Conservation (phyloP, 176 grass and related monocot species). For the Oryza brachyantha region DNA sequence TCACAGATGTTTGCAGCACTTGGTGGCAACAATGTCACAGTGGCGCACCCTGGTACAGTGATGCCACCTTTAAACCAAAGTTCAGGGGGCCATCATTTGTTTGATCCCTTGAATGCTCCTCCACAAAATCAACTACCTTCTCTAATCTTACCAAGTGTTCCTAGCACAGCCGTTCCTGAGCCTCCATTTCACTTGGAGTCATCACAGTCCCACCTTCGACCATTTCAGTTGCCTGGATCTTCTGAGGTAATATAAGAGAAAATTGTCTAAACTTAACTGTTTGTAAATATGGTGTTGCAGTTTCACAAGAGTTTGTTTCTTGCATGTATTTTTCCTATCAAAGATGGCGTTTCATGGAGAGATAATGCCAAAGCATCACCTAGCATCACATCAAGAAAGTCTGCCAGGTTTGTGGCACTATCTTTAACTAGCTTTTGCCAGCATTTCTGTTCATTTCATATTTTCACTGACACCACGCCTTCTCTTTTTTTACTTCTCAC, state of each 20-base stretch:
- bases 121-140: slow-evolving; percentile 46
- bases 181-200: slow-evolving; percentile 41
- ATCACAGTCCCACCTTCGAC: slow-evolving; percentile 46
- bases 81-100: slow-evolving; percentile 54
- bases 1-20: slow-evolving; percentile 75
- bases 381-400: slow-evolving; percentile 46
- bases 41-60: slow-evolving; percentile 38
- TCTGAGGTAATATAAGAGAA: slow-evolving; percentile 51
- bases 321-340: slow-evolving; percentile 12
- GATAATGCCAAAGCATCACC: slow-evolving; percentile 50
- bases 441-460: slow-evolving; percentile 24
- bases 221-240: slow-evolving; percentile 70
- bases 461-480: not conserved
- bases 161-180: slow-evolving; percentile 47
- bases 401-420: slow-evolving; percentile 47
- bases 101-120: slow-evolving; percentile 40
- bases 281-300: not conserved
- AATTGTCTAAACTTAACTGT: not conserved
- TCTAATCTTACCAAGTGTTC: slow-evolving; percentile 36
- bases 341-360: slow-evolving; percentile 68
- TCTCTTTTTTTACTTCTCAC: slow-evolving; percentile 19
- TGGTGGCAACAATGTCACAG: slow-evolving; percentile 38
- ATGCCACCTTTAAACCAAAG: slow-evolving; percentile 56
- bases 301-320: not conserved
- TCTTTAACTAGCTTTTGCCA: not conserved